These are phyloP conservation scores for Penicillium glabrum DNA, from an alignment of 2,329 filamentous ascomycete genomes.

Conservation along the genomic window DNA sequence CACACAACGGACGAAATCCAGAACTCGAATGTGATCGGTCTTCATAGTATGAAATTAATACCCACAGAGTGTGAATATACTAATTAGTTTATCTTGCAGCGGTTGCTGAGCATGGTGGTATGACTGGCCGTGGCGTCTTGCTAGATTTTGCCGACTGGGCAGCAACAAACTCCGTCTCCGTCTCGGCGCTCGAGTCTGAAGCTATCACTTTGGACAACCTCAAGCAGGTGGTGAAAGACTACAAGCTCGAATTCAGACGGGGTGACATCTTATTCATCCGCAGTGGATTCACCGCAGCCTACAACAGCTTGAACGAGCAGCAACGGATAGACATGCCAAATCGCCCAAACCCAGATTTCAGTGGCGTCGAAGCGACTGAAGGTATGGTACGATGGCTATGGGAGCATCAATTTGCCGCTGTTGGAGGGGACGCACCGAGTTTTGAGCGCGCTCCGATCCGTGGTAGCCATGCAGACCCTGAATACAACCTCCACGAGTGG, in stretches of 20 bases:
- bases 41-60: constrained; percentile 13
- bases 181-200: constrained; percentile 19
- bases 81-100: constrained; percentile 1
- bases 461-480: constrained; percentile 22
- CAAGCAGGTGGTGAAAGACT: constrained; percentile 13
- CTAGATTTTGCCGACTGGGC: constrained; percentile 25
- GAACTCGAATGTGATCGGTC: constrained; percentile 18
- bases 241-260: constrained; percentile 17
- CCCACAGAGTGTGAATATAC: not conserved
- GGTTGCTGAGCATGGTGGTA: constrained; percentile 22
- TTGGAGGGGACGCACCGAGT: constrained; percentile 35
- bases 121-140: constrained; percentile 22
- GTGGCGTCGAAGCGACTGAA: constrained; percentile 36
- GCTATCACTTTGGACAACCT: constrained; percentile 15
- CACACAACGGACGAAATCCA: constrained; percentile 23
- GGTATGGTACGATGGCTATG: constrained; percentile 35
- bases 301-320: constrained; percentile 16
- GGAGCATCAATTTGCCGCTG: constrained; percentile 36
- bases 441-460: constrained; percentile 31
- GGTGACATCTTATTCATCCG: constrained; percentile 25
- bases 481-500: constrained; percentile 32
- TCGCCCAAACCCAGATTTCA: constrained; percentile 23
- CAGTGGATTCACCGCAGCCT: constrained; percentile 22
- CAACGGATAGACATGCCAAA: constrained; percentile 15
- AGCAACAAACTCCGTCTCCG: constrained; percentile 11